A percentile compares a stretch with the other conserved stretches of the same genome.
Evolutionary conservation across 305 asterid genomes (phyloP).

Genomic region (Lippia alba): DNA sequence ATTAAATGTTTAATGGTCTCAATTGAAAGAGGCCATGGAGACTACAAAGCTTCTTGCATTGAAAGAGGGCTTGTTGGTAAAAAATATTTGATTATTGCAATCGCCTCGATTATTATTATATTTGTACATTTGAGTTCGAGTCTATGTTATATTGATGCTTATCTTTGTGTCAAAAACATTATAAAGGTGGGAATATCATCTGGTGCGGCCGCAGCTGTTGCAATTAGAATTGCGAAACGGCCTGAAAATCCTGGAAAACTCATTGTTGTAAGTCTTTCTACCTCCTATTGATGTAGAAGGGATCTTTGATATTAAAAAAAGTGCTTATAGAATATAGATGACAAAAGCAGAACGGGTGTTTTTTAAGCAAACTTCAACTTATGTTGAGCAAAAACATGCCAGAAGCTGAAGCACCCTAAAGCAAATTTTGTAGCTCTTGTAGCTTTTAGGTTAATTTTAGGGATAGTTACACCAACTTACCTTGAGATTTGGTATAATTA

Average conservation of each 20-base stretch:
- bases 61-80: constrained; percentile 91
- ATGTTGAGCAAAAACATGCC: too few relatives aligned
- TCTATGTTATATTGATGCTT: background rate
- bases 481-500: too few relatives aligned
- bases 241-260: constrained; percentile 90
- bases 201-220: constrained; percentile 92
- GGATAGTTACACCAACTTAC: too few relatives aligned
- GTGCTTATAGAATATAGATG: too few relatives aligned
- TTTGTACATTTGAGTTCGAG: too few relatives aligned
- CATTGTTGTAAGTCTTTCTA: constrained; percentile 71
- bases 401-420: too few relatives aligned
- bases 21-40: constrained; percentile 92
- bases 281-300: background rate
- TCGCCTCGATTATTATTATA: background rate
- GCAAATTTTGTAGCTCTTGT: too few relatives aligned
- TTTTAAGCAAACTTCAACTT: too few relatives aligned
- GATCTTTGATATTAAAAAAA: too few relatives aligned
- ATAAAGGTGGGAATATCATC: constrained; percentile 90
- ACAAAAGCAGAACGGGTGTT: too few relatives aligned
- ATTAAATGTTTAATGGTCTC: too few relatives aligned
- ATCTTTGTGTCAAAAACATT: constrained; percentile 3
- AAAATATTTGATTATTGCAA: constrained; percentile 28
- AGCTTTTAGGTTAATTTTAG: too few relatives aligned
- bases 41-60: constrained; percentile 83
- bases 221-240: constrained; percentile 71